phyloP scores from a whole-genome alignment of 148 eudicot species.

The Chenopodium album region DNA sequence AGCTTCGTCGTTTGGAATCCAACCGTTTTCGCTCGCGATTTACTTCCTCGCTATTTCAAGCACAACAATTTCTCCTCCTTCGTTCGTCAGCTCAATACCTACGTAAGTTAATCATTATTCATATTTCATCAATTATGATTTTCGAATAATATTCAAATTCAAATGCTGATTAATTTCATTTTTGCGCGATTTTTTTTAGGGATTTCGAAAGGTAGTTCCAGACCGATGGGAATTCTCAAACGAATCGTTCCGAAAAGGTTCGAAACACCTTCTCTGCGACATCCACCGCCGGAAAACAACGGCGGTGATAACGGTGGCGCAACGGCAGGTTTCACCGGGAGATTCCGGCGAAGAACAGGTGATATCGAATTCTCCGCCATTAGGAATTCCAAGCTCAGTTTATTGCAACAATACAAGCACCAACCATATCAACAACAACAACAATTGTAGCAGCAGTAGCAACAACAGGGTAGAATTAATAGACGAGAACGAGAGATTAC shows the following conservation, averaged over 20 bases:
- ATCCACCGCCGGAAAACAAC: slow-evolving; percentile 74
- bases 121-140: not conserved
- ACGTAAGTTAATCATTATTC: slow-evolving; percentile 38
- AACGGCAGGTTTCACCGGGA: slow-evolving; percentile 25
- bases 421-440: slow-evolving; percentile 20
- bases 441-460: not conserved
- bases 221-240: slow-evolving; percentile 93
- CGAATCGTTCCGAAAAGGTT: slow-evolving; percentile 67
- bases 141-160: not conserved
- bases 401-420: slow-evolving; percentile 20
- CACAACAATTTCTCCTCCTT: slow-evolving; percentile 95
- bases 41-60: slow-evolving; percentile 86
- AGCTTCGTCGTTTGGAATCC: slow-evolving; percentile 86
- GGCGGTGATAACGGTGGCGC: slow-evolving; percentile 9
- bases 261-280: slow-evolving; percentile 59
- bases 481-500: slow-evolving; percentile 74
- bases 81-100: slow-evolving; percentile 87
- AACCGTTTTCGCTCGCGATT: slow-evolving; percentile 86
- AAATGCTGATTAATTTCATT: not conserved
- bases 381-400: slow-evolving; percentile 32
- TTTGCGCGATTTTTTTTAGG: slow-evolving; percentile 36
- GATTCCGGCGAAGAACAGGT: slow-evolving; percentile 79
- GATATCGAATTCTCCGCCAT: slow-evolving; percentile 59
- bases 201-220: slow-evolving; percentile 85
- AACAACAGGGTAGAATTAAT: slow-evolving; percentile 40